phyloP scores from a whole-genome alignment of 108 stramenopile genomes.

The Stephanodiscus triporus region DNA sequence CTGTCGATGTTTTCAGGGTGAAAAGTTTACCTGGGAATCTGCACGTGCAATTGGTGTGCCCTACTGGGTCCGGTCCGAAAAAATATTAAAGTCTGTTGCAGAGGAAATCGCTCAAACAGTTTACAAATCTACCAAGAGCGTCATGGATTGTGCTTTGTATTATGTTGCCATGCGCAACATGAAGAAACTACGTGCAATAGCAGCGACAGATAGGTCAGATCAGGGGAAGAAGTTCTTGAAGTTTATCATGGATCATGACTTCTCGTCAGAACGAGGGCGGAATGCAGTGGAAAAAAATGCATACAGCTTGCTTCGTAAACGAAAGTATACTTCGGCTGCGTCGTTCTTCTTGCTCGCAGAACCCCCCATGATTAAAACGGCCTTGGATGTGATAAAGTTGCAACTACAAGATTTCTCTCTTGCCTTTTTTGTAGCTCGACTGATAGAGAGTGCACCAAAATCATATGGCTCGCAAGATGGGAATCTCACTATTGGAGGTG shows the following conservation, averaged over 20 bases:
- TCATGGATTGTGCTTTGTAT: slow-evolving; percentile 80
- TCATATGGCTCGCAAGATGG: slow-evolving; percentile 11
- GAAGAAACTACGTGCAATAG: slow-evolving; percentile 67
- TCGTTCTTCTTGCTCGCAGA: slow-evolving; percentile 84
- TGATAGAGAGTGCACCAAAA: slow-evolving; percentile 55
- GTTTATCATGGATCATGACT: slow-evolving; percentile 72
- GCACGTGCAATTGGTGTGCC: slow-evolving; percentile 65
- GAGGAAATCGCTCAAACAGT: slow-evolving; percentile 82
- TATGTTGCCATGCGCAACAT: slow-evolving; percentile 74
- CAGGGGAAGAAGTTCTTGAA: slow-evolving; percentile 81
- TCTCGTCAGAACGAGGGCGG: slow-evolving; percentile 68
- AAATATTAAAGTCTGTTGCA: slow-evolving; percentile 56
- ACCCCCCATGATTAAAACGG: slow-evolving; percentile 80
- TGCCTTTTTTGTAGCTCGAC: slow-evolving; percentile 79
- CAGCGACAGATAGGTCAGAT: slow-evolving; percentile 72
- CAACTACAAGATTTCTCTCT: slow-evolving; percentile 78
- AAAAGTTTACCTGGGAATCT: slow-evolving; percentile 72
- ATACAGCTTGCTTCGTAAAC: slow-evolving; percentile 79
- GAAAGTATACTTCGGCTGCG: slow-evolving; percentile 70
- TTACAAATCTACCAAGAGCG: slow-evolving; percentile 68
- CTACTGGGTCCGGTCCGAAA: slow-evolving; percentile 87
- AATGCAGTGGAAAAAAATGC: slow-evolving; percentile 89
- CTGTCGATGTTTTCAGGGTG: slow-evolving; percentile 43
- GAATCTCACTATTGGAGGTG: slow-evolving; percentile 43
- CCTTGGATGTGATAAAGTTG: slow-evolving; percentile 71